Percentiles rank a stretch among this genome's conserved stretches.
Conservation (phyloP, 164 flowering plant species). For the Cinnamomum micranthum region DNA sequence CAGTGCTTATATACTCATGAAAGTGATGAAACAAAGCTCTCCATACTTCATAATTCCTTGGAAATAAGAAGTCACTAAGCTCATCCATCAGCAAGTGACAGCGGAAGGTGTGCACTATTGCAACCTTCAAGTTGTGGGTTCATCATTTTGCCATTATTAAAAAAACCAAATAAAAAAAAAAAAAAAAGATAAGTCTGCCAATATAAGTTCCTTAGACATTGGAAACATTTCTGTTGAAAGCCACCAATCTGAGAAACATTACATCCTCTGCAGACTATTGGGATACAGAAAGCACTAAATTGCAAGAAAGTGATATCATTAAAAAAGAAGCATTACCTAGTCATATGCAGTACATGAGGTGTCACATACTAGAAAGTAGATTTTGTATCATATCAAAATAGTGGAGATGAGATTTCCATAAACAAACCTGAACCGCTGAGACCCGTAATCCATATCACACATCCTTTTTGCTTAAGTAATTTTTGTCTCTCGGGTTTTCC, state of each 20-base stretch:
- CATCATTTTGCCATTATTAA: not conserved
- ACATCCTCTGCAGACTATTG: not conserved
- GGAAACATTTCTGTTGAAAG: not conserved
- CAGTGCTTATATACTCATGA: no score
- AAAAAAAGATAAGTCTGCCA: not conserved
- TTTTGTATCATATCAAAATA: not conserved
- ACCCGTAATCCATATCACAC: conserved; percentile 92
- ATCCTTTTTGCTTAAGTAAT: conserved; percentile 76
- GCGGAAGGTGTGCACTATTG: no score
- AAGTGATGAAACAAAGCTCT: no score
- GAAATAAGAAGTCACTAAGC: no score
- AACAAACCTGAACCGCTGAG: conserved; percentile 93
- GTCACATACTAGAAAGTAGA: not conserved
- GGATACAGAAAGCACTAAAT: not conserved
- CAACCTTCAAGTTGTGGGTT: no score
- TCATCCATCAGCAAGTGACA: no score
- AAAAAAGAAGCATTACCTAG: not conserved
- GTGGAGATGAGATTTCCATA: not conserved
- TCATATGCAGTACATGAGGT: not conserved
- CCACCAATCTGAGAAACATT: not conserved
- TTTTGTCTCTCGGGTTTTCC: conserved; percentile 60
- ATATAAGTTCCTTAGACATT: not conserved
- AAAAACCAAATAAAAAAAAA: not conserved
- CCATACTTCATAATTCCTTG: no score
- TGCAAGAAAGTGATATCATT: conserved; percentile 2